Base-by-base conservation (phyloP, 805 yeast species). In the Barnettozyma siamensis region DNA sequence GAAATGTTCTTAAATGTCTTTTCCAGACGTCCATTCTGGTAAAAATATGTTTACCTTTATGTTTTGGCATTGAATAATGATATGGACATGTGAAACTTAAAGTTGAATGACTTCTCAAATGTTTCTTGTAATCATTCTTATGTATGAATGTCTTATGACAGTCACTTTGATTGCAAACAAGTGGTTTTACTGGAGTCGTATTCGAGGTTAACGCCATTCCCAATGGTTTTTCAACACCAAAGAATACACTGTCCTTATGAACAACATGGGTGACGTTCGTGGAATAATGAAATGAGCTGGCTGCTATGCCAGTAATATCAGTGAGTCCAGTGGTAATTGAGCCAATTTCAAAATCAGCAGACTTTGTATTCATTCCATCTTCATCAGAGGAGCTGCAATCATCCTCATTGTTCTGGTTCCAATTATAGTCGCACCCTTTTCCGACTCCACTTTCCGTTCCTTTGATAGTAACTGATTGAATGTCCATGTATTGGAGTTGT, bases 31-130 rank as follows among this genome's bases (percentile, higher is more conserved):
- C 93, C 45, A 82, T 62, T 34, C 93, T 67, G 51, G 77, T 78
- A 62, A 84, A 84, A 0, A 86, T 75, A 13, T 91, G 89, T 17
- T 83, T 86, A 48, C 81, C 82, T 41, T 83, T 69, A 58, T 83
- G 93, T 57, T 89, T 83, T 4, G 36, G 35, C 36, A 43, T 26
- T 3, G 36, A 29, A 18, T 15, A n/a, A 31, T 43, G 38, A 26
- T 40, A 43, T 10, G 46, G 46, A 31, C 46, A 43, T 21, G 33
- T 32, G 28, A 43, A 43, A 2, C 33, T 43, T n/a, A 36, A 33
- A 15, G 15, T 24, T 9, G 19, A 33, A 20, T 43, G 46, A 24
- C 26, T 35, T 32, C 37, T 43, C 31, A 40, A 36, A 34, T 43
- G 46, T 26, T 32, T 43, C 20, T 33, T 43, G 17, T 35, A 42